Evolutionary conservation across 75 land plant genomes (phyloP).

Genomic region (Isoetes taiwanensis): DNA sequence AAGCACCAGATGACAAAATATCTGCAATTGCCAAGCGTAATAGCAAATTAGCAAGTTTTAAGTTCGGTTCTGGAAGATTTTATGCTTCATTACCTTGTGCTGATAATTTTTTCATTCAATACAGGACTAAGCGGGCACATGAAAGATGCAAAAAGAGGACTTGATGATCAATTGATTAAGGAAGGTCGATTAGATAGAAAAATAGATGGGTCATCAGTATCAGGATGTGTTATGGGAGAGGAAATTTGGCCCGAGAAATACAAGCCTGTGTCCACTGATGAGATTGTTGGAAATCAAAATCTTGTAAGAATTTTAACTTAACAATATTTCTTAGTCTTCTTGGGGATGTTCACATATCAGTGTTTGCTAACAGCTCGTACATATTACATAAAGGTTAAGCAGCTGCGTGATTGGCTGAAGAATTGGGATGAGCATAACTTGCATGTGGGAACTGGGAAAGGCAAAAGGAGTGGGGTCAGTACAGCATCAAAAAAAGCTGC

Average conservation of each 20-base stretch:
- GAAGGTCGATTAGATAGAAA: no score
- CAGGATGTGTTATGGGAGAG: no score
- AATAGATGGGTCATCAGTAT: no score
- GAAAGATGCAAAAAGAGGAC: no score
- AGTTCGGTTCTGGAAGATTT: no score
- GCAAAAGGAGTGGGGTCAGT: conserved; percentile 39
- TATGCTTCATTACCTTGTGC: no score
- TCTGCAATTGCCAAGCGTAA: no score
- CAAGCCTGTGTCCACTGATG: conserved; percentile 59
- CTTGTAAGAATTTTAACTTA: conserved; percentile 32
- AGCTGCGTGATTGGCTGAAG: conserved; percentile 76
- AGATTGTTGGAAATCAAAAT: conserved; percentile 80
- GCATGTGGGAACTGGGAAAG: conserved; percentile 25
- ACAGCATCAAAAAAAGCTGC: conserved; percentile 63
- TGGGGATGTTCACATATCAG: background rate
- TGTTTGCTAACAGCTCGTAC: background rate
- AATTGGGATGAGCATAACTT: conserved; percentile 59
- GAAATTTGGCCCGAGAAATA: conserved; percentile 83
- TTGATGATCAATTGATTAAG: no score
- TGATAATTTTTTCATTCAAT: no score
- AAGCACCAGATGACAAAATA: no score
- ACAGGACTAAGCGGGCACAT: no score
- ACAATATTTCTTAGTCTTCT: background rate
- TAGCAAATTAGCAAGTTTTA: no score
- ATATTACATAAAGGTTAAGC: conserved; percentile 47